Base-by-base conservation (phyloP, 768 basidiomycete genomes). In the Cantharellus anzutake region DNA sequence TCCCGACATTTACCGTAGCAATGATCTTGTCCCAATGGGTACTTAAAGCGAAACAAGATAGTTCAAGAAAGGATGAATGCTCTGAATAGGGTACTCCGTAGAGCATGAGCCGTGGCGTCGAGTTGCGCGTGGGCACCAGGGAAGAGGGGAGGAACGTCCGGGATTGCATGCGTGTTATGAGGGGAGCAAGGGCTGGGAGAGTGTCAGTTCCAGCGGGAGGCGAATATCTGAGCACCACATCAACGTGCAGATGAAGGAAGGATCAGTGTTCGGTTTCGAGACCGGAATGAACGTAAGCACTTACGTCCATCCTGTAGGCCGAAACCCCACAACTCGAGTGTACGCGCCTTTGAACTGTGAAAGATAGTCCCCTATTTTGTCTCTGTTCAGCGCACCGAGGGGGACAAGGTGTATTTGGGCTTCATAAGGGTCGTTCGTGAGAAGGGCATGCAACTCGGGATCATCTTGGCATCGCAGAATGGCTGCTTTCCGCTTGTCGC, bases 241-340 rank as follows among this genome's bases (percentile, higher is more conserved):
- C 29, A 48, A 48, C 44, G 20, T 29, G 20, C 20, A 29, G 20
- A 11, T 29, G 11, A 29, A 55, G 34, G 34, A 55, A 14, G 34
- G 11, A 35, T 55, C 34, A 11, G 37, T 42, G 59, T 14, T 41
- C 35, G 41, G 56, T n/a, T 57, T 14, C 5, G 41, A 40, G 38
- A 38, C 5, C 34, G 41, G 52, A 11, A 55, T 14, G 14, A 11
- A 55, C 52, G 52, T 35, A 51, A 37, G 41, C 57, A 78, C 87
- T 68, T 61, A 96, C 81, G 89, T 87, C 94, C 94, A 98, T 41
- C 96, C 96, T 0, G 96, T 98, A 0, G 96, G 96, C 60, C 93
- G 73, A 64, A 98, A 86, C 0, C 84, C 93, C 7, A 96, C 75
- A 1, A 80, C 79, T 58, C 78, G 81, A 55, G 75, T 77, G 67